phyloP scores from a whole-genome alignment of 768 basidiomycete species.

The Tricholomella constricta region DNA sequence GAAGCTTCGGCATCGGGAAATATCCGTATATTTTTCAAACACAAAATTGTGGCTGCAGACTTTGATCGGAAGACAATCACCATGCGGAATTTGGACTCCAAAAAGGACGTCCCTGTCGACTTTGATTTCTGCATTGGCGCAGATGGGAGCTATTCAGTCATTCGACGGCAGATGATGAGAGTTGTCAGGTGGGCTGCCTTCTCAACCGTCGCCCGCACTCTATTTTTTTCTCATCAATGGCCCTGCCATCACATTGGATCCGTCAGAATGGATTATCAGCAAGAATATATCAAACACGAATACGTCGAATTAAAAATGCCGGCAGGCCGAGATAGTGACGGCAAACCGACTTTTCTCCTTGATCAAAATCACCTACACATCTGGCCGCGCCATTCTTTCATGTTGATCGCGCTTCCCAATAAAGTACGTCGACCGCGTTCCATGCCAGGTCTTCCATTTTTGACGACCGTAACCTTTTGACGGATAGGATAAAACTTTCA shows the following conservation, averaged over 20 bases:
- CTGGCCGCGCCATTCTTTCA: slow-evolving; percentile 98
- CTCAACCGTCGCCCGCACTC: slow-evolving; percentile 25
- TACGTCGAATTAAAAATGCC: slow-evolving; percentile 98
- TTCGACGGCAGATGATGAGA: slow-evolving; percentile 94
- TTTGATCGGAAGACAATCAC: slow-evolving; percentile 64
- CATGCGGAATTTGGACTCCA: slow-evolving; percentile 48
- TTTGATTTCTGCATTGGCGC: slow-evolving; percentile 90
- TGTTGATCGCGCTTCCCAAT: slow-evolving; percentile 98
- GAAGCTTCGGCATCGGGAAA: slow-evolving; percentile 65
- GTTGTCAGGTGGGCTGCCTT: slow-evolving; percentile 71
- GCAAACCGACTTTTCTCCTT: slow-evolving; percentile 72
- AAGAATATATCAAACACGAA: slow-evolving; percentile 93
- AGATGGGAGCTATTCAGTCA: slow-evolving; percentile 92
- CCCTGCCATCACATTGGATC: slow-evolving; percentile 23
- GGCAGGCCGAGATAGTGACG: slow-evolving; percentile 63
- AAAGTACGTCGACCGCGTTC: slow-evolving; percentile 57
- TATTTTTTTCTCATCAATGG: slow-evolving; percentile 32
- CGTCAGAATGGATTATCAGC: slow-evolving; percentile 89
- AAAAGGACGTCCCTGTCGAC: slow-evolving; percentile 43
- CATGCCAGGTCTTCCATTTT: slow-evolving; percentile 20
- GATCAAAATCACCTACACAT: slow-evolving; percentile 98
- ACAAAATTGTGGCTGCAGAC: slow-evolving; percentile 77
- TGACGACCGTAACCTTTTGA: slow-evolving; percentile 27
- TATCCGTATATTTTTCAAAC: slow-evolving; percentile 74
- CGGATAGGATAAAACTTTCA: slow-evolving; percentile 91